Base-by-base conservation (phyloP, 768 basidiomycete genomes). In the Hygrophoropsis aurantiaca region DNA sequence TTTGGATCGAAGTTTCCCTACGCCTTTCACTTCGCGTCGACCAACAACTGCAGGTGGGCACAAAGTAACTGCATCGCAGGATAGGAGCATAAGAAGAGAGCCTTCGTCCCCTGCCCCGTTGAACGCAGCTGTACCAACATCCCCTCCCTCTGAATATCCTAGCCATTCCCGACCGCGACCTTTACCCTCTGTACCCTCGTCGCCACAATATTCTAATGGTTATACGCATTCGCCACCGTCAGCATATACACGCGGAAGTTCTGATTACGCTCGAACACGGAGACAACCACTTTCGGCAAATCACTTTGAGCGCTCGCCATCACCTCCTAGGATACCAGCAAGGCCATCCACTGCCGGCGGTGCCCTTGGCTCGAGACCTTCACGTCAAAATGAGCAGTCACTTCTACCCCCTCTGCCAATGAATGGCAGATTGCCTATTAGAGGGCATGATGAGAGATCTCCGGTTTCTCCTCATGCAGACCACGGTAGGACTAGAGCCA, bases 341-440 rank as follows among this genome's bases (percentile, higher is more conserved):
- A 67, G 75, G 18, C 73, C 76, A 23, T 64, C 74, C 13, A 75
- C 75, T 10, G 70, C 74, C 39, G 62, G 66, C n/a, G 65, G 68
- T 19, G 24, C 56, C 10, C 46, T 52, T 42, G 40, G 47, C 30
- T 44, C 42, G 2, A 59, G 57, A 11, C 51, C 62, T 3, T 39
- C 63, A 36, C 30, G 54, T n/a, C 39, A 50, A 0, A 51, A 44
- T 25, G 50, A 53, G 32, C 49, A 47, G n/a, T 33, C 46, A 23
- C 53, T 40, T 33, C 30, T 40, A 9, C 27, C 54, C 20, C 34
- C 34, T 9, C 47, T 26, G 9, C 41, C 40, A 41, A 6, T 46
- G 19, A 48, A 51, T n/a, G 37, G 39, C 6, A 5, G 20, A 35
- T 11, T 39, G 32, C 11, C 19, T 32, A 24, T 34, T 45, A 19